Evolutionary conservation across 2,329 filamentous ascomycete species (phyloP), one percentile per base, ranked within the genome.

Genomic region (Aspergillus vadensis): DNA sequence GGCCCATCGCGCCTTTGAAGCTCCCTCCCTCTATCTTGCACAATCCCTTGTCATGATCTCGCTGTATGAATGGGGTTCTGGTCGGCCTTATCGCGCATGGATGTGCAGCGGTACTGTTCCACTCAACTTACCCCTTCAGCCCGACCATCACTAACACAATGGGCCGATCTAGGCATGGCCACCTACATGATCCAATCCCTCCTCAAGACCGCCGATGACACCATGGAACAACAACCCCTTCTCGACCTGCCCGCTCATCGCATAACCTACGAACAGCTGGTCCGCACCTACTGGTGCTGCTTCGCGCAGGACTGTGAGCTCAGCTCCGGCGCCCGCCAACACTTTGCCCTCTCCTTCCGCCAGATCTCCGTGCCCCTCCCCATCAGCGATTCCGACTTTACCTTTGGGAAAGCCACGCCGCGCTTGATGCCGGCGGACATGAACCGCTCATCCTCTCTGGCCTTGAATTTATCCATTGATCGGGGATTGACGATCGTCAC

Each of bases 111-210:
- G 73, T 75, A 64, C 17, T 9, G 5, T 8, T 3, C 23, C n/a
- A 12, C 23, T 10, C 15, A 36, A 10, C 27, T 12, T 19, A 21
- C 10, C 10, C 25, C 14, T 19, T 27, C 19, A 19, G 43, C 19
- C 23, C 23, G 32, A 36, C 41, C n/a, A 23, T 27, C 2, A 9
- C 57, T 68, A n/a, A 68, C 30, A 41, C 17, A 3, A 8, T 39
- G 25, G 10, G 19, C 9, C 1, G 4, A 30, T 12, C 27, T 25
- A 75, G 73, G 74, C 15, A 76, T 76, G 74, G 74, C 74, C 5
- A 76, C 74, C 0, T 76, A 76, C 43, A 76, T 76, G 74, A 74
- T 76, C 14, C 74, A 76, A 55, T 74, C 72, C 1, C 66, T 76
- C 15, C 59, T 76, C 3, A 75, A 74, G 48, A 76, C 69, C 44